Conservation (phyloP, 2,329 filamentous ascomycete genomes). For the Verticillium nonalfalfae region DNA sequence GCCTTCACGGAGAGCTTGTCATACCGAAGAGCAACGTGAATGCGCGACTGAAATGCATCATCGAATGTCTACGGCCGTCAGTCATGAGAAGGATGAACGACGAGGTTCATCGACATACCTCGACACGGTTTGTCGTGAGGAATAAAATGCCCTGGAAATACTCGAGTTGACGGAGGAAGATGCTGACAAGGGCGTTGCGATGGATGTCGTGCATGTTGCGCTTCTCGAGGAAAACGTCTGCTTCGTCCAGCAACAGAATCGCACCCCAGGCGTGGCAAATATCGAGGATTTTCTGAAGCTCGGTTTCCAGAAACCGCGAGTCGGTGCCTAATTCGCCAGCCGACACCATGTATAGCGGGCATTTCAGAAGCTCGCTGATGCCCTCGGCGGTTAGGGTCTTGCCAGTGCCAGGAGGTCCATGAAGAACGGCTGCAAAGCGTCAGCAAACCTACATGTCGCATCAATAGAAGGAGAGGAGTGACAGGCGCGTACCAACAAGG, state of each 20-base stretch:
- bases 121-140: constrained; percentile 44
- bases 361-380: constrained; percentile 41
- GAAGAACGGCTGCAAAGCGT: constrained; percentile 39
- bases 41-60: constrained; percentile 66
- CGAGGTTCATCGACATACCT: constrained; percentile 9
- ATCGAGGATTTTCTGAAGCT: constrained; percentile 72
- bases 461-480: constrained; percentile 34
- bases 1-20: constrained; percentile 67
- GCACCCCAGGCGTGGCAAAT: constrained; percentile 84
- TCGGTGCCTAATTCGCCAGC: constrained; percentile 68
- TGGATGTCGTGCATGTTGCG: constrained; percentile 78
- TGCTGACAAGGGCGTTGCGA: constrained; percentile 78
- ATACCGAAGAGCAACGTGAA: constrained; percentile 80
- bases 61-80: constrained; percentile 29
- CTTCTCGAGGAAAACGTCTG: constrained; percentile 78
- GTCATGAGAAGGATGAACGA: constrained; percentile 18
- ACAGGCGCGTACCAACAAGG: constrained; percentile 44
- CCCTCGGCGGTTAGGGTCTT: constrained; percentile 44
- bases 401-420: constrained; percentile 41
- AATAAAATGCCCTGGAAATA: constrained; percentile 45
- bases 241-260: constrained; percentile 79
- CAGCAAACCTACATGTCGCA: neutral
- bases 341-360: constrained; percentile 43
- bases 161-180: constrained; percentile 43
- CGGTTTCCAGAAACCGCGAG: constrained; percentile 56